Conservation (phyloP, 805 yeast genomes). For the Schizosaccharomyces lindneri region DNA sequence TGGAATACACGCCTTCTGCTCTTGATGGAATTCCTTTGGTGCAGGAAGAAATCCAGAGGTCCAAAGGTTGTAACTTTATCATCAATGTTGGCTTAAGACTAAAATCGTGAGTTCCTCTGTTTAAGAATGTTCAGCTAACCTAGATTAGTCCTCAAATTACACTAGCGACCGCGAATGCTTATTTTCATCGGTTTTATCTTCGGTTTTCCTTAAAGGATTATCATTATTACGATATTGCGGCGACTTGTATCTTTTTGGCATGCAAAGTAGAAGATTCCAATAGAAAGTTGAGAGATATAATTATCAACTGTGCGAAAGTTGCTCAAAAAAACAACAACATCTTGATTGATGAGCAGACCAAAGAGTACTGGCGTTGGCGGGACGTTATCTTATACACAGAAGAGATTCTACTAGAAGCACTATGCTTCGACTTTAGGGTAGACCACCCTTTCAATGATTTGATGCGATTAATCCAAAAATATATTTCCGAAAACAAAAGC, state of each 20-base stretch:
- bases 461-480: constrained; percentile 7
- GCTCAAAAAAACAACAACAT: constrained; percentile 21
- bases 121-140: background rate
- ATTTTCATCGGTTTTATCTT: constrained; percentile 29
- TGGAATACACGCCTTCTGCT: constrained; percentile 14
- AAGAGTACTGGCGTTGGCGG: constrained; percentile 27
- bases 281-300: constrained; percentile 24
- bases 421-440: constrained; percentile 23
- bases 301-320: constrained; percentile 23
- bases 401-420: constrained; percentile 20
- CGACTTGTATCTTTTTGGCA: constrained; percentile 26
- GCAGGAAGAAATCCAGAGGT: constrained; percentile 20
- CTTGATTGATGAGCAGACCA: constrained; percentile 21
- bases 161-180: constrained; percentile 23
- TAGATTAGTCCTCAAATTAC: constrained; percentile 19
- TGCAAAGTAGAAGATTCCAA: constrained; percentile 29
- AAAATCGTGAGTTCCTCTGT: constrained; percentile 11
- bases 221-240: constrained; percentile 27
- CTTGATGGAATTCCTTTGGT: constrained; percentile 15
- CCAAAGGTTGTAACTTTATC: constrained; percentile 25
- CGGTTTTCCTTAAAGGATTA: constrained; percentile 18
- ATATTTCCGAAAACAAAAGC: constrained; percentile 7
- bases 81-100: constrained; percentile 21
- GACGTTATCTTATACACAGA: constrained; percentile 23
- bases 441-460: constrained; percentile 12